These are phyloP conservation scores for Vaccinium vitisidaea DNA, from an alignment of 148 eudicot species.

Conservation along the genomic window DNA sequence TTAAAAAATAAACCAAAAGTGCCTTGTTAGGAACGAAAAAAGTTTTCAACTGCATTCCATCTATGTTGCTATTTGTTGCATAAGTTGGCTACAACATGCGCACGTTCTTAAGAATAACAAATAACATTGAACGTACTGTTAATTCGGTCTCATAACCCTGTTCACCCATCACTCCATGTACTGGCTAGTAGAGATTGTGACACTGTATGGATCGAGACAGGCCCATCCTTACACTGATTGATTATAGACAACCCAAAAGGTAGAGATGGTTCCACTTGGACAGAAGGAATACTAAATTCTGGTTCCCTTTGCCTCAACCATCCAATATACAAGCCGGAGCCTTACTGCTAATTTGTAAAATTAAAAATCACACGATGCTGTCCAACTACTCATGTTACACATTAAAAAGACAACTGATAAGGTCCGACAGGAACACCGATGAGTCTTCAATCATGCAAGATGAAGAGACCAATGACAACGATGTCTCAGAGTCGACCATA, in stretches of 20 bases:
- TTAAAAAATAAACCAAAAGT: neutral
- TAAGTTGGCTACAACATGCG: neutral
- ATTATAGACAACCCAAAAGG: conserved; percentile 11
- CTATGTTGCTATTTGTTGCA: neutral
- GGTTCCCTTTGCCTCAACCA: conserved; percentile 11
- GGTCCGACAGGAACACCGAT: neutral
- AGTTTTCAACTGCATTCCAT: conserved; percentile 7
- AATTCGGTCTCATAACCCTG: conserved; percentile 7
- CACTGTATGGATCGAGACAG: neutral
- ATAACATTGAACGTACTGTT: neutral
- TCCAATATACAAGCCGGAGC: neutral
- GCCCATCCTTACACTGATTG: neutral
- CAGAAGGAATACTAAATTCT: neutral
- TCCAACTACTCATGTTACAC: neutral
- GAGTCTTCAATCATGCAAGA: conserved; percentile 18
- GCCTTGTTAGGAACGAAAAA: neutral
- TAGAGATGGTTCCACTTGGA: conserved; percentile 8
- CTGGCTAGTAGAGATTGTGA: conserved; percentile 8
- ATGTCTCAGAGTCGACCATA: neutral
- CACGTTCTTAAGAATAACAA: neutral
- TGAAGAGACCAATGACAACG: neutral
- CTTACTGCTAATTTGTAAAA: neutral
- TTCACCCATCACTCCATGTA: neutral
- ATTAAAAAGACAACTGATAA: neutral
- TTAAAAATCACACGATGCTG: neutral